Evolutionary conservation across 2,329 filamentous ascomycete genomes (phyloP), one percentile per base, ranked within the genome.

Genomic region (Aspergillus sp.): DNA sequence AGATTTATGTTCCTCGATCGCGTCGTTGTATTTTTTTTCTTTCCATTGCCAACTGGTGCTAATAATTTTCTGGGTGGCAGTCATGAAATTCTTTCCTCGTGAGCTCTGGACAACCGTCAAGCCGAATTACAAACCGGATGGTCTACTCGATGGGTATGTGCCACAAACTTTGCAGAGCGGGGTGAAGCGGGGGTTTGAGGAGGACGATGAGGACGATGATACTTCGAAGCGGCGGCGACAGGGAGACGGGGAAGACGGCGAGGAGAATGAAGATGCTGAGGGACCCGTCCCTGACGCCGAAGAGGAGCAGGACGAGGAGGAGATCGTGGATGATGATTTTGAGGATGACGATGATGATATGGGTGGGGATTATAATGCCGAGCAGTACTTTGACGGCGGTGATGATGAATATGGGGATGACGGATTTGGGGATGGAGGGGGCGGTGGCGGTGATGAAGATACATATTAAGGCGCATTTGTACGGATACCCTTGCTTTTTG

Each of bases 371-470:
- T 87, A 88, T 65, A 84, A 87, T 63, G 85, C 82, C 1, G 85
- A 88, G 65, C 80, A 87, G 61, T 87, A 88, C 75, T 86, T 86
- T 65, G 82, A 84, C 61, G 83, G 79, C 55, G 85, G 85, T 6
- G 85, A 82, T 50, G 79, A 80, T 49, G 79, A 80, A 47, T 78
- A 73, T 51, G 77, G 84, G 51, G 83, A 82, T 55, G 85, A 82
- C 62, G 81, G 81, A 57, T 82, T 79, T 52, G 82, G 77, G 24
- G 85, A 81, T 62, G 82, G 78, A 45, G 83, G 78, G 40, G 82
- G 79, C 33, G 83, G 79, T 41, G 80, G 77, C 6, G 83, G 80
- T 54, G 81, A 79, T 49, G 81, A 78, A 58, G 77, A 76, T 63
- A 72, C 71, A 21, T 76, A 72, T 61, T 77, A 65, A 68, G 41